Evolutionary conservation across 2,329 filamentous ascomycete genomes (phyloP), one percentile per base, ranked within the genome.

Genomic region (Bipolaris gigantea): DNA sequence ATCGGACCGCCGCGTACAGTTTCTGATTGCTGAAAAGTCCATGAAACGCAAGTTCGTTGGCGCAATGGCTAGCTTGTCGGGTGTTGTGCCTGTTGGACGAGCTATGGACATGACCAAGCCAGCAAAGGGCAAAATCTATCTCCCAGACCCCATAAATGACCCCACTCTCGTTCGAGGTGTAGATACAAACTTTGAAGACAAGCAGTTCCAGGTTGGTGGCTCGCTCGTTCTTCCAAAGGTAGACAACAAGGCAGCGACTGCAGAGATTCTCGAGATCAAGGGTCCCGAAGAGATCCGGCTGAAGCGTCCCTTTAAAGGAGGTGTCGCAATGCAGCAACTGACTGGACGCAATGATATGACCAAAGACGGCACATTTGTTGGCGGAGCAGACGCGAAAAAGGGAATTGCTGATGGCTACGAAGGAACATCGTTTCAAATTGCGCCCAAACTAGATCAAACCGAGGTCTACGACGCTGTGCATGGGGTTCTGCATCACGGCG

Each of bases 391-490:
- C 2, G 65, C 83, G 23, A 82, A 78, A 57, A 84, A 80, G 56
- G 81, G 85, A 30, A 65, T 73, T 6, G 70, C 74, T 7, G 84
- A 84, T 30, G 74, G 70, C 10, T 96, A 89, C 69, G 70, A 87
- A 65, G 93, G 94, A 19, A 89, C 86, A 45, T 89, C 87, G 64
- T 97, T 88, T 80, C 94, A 94, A 77, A 80, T 92, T 40, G 92
- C 93, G 2, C 93, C 93, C 3, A 92, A 97, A 69, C 92, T 97
- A 38, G 92, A 97, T 73, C 93, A 97, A 78, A 92, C 88, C 27
- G 85, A 90, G 64, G 93, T 97, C 25, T 97, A 97, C 76, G 86
- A 96, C 72, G 90, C 91, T 18, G 93, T 99, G 15, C 97, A 97
- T 75, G 84, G 87, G 61, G 86, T 91, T 27, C 82, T 99, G 32